Percentiles rank a stretch among this genome's conserved stretches.
Conservation (phyloP, 139 green algal species). For the Asterochloris sp. region DNA sequence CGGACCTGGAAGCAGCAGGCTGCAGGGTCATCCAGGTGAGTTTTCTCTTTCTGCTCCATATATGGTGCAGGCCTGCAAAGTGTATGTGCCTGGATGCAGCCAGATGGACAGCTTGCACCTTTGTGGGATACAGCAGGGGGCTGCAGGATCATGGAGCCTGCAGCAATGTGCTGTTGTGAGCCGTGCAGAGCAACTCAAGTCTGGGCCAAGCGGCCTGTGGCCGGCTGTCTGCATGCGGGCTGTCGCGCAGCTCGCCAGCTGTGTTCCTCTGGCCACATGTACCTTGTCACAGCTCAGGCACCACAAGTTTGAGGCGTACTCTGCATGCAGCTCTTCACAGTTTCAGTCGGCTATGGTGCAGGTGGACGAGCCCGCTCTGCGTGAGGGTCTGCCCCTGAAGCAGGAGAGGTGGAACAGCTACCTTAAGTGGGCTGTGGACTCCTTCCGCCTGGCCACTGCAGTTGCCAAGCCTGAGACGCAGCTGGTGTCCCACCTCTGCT, state of each 20-base stretch:
- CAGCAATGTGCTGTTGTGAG: too few relatives aligned
- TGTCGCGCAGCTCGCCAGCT: too few relatives aligned
- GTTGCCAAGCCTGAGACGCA: slow-evolving; percentile 45
- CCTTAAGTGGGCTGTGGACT: slow-evolving; percentile 81
- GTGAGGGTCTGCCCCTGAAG: slow-evolving; percentile 90
- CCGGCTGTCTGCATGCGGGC: neutral
- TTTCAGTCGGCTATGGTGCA: slow-evolving; percentile 17
- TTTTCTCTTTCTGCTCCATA: neutral
- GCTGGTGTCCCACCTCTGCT: slow-evolving; percentile 93
- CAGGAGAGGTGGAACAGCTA: slow-evolving; percentile 58
- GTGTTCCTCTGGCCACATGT: neutral
- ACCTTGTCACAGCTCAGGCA: neutral
- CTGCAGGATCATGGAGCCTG: too few relatives aligned
- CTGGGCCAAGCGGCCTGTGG: too few relatives aligned
- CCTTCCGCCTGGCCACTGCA: slow-evolving; percentile 69
- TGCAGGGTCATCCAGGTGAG: slow-evolving; percentile 78
- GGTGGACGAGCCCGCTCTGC: slow-evolving; percentile 90
- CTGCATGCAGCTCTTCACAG: neutral
- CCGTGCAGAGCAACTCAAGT: too few relatives aligned
- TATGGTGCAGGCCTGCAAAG: neutral
- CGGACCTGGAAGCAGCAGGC: slow-evolving; percentile 73
- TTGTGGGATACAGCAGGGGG: too few relatives aligned
- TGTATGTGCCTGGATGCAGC: neutral
- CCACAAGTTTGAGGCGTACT: neutral
- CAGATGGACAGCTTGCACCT: too few relatives aligned